Conservation (phyloP, 495 filamentous ascomycete species). For the Neurospora discreta region DNA sequence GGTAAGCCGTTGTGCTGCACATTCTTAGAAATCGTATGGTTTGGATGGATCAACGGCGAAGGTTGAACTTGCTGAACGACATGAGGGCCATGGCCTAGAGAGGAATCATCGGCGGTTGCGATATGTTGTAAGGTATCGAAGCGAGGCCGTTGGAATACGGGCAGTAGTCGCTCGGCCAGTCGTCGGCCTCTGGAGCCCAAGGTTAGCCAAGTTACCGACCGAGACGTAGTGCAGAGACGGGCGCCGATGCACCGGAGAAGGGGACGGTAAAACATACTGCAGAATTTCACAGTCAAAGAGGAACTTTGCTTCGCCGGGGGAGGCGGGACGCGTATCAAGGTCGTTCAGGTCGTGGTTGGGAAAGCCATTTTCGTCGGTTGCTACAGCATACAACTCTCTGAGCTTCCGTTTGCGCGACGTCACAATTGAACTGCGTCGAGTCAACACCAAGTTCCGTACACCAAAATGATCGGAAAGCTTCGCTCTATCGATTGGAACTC, state of each 20-base stretch:
- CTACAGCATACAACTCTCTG: conserved; percentile 61
- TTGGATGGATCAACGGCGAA: neutral
- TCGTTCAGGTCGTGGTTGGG: conserved; percentile 30
- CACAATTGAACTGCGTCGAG: conserved; percentile 53
- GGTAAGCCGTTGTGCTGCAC: conserved; percentile 6
- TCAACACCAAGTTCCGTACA: conserved; percentile 26
- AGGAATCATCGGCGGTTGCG: conserved; percentile 14
- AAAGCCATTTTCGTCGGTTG: conserved; percentile 36
- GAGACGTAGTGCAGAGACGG: conserved; percentile 12
- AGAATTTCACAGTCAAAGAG: conserved; percentile 64
- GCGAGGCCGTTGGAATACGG: conserved; percentile 40
- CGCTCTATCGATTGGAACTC: conserved; percentile 28
- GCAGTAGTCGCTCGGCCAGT: conserved; percentile 62
- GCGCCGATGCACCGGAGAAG: neutral
- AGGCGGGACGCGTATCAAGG: conserved; percentile 37
- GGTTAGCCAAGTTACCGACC: conserved; percentile 1
- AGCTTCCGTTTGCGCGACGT: conserved; percentile 74
- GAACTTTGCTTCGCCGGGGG: conserved; percentile 49
- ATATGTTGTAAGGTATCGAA: conserved; percentile 24
- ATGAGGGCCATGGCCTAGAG: conserved; percentile 12
- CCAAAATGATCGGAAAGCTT: conserved; percentile 34
- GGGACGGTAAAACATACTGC: conserved; percentile 46
- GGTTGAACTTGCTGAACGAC: conserved; percentile 6
- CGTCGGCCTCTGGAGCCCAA: conserved; percentile 48
- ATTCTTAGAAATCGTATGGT: neutral